Conservation (phyloP, 257 asterid genomes). For the Ehretia macrophylla region DNA sequence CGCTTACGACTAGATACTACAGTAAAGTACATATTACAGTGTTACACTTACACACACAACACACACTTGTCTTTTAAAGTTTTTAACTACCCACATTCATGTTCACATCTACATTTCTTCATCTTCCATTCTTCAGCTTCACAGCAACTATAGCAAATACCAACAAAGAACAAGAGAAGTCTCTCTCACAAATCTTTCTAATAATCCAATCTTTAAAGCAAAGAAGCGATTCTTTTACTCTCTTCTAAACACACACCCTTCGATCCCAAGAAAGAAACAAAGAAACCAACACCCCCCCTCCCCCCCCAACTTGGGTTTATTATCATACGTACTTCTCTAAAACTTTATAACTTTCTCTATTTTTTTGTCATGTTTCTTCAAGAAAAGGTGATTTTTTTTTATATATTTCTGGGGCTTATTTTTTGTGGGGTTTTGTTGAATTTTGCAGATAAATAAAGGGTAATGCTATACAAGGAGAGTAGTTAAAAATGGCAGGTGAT, state of each 20-base stretch:
- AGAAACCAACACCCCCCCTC: no score
- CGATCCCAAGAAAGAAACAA: conserved; percentile 4
- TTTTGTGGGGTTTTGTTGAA: conserved; percentile 29
- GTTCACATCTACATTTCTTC: not conserved
- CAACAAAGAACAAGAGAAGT: conserved; percentile 8
- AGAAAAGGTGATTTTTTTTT: not conserved
- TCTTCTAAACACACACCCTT: conserved; percentile 17
- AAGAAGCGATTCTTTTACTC: conserved; percentile 34
- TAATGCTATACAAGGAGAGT: conserved; percentile 19
- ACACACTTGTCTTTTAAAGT: not conserved
- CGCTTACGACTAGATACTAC: no score
- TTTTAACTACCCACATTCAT: not conserved
- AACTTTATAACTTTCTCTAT: not conserved
- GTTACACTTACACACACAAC: not conserved
- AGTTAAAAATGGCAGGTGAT: conserved; percentile 60
- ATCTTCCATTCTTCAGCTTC: conserved; percentile 20
- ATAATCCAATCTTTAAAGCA: conserved; percentile 42
- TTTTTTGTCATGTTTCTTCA: not conserved
- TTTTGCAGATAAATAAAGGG: conserved; percentile 27
- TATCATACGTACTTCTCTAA: not conserved
- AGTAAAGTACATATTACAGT: no score
- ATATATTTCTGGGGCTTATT: conserved; percentile 1
- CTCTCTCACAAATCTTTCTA: conserved; percentile 17
- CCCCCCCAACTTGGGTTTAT: not conserved
- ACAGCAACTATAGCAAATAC: conserved; percentile 6